phyloP scores from a whole-genome alignment of 208 protist genomes.

The Trypanosomatidae sp. region DNA sequence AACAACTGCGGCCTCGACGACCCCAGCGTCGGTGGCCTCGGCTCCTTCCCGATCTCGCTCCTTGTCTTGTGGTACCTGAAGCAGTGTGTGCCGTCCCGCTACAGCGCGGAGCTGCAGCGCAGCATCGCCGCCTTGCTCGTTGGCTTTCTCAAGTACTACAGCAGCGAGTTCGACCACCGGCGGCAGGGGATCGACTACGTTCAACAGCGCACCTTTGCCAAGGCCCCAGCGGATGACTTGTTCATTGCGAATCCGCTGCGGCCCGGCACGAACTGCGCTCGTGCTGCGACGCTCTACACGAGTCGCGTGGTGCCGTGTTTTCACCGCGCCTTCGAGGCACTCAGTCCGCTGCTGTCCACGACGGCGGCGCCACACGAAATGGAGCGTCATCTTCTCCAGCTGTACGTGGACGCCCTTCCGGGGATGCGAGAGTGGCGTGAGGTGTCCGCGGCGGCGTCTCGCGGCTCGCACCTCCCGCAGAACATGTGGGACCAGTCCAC shows the following conservation, averaged over 20 bases:
- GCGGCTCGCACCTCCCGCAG: constrained; percentile 13
- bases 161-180: constrained; percentile 57
- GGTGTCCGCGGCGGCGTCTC: constrained; percentile 8
- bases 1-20: constrained; percentile 61
- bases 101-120: constrained; percentile 32
- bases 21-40: constrained; percentile 78
- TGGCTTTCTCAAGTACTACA: constrained; percentile 82
- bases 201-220: constrained; percentile 45
- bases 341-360: constrained; percentile 40
- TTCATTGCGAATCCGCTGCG: constrained; percentile 75
- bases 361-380: constrained; percentile 17
- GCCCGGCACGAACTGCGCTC: constrained; percentile 62
- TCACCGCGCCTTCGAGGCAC: constrained; percentile 29
- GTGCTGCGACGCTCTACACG: constrained; percentile 54
- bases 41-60: constrained; percentile 81
- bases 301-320: constrained; percentile 57
- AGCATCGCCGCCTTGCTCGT: constrained; percentile 60
- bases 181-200: constrained; percentile 67
- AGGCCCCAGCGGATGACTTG: constrained; percentile 43
- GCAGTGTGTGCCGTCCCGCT: constrained; percentile 38
- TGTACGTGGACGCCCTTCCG: constrained; percentile 10
- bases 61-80: constrained; percentile 84
- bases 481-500: constrained; percentile 62
- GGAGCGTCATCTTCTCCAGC: constrained; percentile 16
- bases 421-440: constrained; percentile 15